Base-by-base conservation (phyloP, 139 green algal genomes). In the Tetradesmus lagerheimii region DNA sequence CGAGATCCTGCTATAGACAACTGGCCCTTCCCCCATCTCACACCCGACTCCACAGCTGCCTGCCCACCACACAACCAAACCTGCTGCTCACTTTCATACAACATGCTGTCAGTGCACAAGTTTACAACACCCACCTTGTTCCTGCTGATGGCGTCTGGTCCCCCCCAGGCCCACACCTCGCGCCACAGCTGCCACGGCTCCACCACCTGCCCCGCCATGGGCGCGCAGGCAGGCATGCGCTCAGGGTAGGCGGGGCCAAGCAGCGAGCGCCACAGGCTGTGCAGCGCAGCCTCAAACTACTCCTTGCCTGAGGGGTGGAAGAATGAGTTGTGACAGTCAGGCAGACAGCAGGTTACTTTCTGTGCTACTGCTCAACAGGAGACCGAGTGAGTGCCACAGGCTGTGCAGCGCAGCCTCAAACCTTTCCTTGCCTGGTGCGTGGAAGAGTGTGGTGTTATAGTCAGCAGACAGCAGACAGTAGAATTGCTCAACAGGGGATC, bases 121-220 rank as follows among this genome's bases (percentile, higher is more conserved):
- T n/a, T n/a, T n/a, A 14, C 47, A 2, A 62, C 8, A 62, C 57
- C 5, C 83, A 89, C 85, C 85, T 89, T 89, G 71, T 75, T 29
- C 25, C 62, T 41, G 38, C 31, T 50, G 20, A 89, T n/a, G 1
- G 29, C 71, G 53, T 89, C 85, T 38, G 85, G 85, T 25, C 85
- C 85, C 1, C 85, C 85, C 85, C 85, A 89, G 2, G 85, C 43
- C 71, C 74, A 83, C 85, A 89, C 85, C 71, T 89, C 85, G 15
- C 85, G 38, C 85, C 85, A 89, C n/a, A 89, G 43, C 12, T 38
- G 35, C 85, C 85, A 89, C 12, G 85, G 43, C 20, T 77, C 45
- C 20, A 89, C 71, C 43, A 31, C 2, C 67, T 89, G 85, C 4
- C 67, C 85, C 45, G 67, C 64, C 39, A 89, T 83, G 23, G 83